Percentiles rank a stretch among this genome's conserved stretches.
These are phyloP conservation scores for Cairneyella variabilis DNA, from an alignment of 495 filamentous ascomycete species.

Conservation along the genomic window DNA sequence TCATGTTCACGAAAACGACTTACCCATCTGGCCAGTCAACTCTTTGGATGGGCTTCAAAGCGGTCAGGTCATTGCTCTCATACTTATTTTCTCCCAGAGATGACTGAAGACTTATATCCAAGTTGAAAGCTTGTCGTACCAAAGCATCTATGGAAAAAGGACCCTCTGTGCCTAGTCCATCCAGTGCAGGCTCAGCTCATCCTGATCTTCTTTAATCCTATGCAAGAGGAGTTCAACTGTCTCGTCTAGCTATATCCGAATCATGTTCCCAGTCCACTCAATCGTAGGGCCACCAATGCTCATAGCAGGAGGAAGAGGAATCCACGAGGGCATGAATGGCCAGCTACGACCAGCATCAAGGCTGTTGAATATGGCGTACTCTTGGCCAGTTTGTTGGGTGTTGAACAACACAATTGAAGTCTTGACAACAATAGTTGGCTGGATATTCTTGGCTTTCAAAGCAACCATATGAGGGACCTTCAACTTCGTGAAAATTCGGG, in stretches of 20 bases:
- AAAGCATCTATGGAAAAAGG: background rate
- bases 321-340: background rate
- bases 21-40: slow-evolving; percentile 7
- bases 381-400: background rate
- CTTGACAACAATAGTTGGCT: background rate
- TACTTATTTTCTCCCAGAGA: background rate
- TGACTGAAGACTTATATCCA: slow-evolving; percentile 2
- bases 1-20: background rate
- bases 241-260: background rate
- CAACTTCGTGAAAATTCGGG: background rate
- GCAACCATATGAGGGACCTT: background rate
- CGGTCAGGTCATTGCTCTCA: background rate
- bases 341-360: background rate
- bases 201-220: background rate
- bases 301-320: slow-evolving; percentile 1
- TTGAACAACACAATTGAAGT: background rate
- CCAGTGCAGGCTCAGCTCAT: slow-evolving; percentile 1
- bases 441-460: background rate
- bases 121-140: background rate
- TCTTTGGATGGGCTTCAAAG: background rate
- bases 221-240: background rate
- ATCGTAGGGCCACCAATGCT: background rate
- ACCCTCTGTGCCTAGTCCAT: background rate
- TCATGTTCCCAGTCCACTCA: background rate
- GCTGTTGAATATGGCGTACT: slow-evolving; percentile 3